Evolutionary conservation across 257 asterid species (phyloP).

Genomic region (Fraxinus excelsior): DNA sequence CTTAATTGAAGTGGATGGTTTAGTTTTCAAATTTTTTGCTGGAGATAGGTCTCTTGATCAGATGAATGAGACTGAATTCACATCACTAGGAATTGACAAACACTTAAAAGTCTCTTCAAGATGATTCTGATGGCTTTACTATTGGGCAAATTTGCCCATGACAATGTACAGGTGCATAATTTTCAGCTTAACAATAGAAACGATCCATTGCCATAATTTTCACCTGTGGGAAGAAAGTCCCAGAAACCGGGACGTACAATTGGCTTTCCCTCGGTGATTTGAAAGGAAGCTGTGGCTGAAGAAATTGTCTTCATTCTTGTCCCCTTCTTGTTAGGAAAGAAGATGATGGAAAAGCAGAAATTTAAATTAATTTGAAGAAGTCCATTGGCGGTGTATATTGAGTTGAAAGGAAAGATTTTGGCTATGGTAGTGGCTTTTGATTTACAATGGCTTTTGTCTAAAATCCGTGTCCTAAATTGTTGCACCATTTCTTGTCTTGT

Average conservation of each 20-base stretch:
- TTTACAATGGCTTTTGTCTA: too few species aligned
- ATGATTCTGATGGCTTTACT: constrained; percentile 4
- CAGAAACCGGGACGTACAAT: too few species aligned
- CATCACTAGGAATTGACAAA: constrained; percentile 19
- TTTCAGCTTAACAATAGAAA: background rate
- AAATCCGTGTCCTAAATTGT: too few species aligned
- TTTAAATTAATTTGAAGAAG: too few species aligned
- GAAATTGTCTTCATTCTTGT: too few species aligned
- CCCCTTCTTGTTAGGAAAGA: background rate
- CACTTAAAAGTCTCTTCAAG: constrained; percentile 31
- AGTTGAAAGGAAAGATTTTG: too few species aligned
- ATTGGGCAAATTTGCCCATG: background rate
- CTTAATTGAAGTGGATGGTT: constrained; percentile 39
- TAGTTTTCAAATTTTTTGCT: constrained; percentile 30
- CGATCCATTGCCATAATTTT: background rate
- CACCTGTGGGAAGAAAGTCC: too few species aligned
- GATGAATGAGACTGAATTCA: constrained; percentile 12
- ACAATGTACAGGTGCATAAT: background rate
- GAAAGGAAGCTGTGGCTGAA: background rate
- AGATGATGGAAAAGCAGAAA: background rate
- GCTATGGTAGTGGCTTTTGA: too few species aligned
- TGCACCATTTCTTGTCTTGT: too few species aligned
- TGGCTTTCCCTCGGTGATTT: background rate
- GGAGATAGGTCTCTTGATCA: constrained; percentile 30
- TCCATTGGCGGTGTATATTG: too few species aligned